Evolutionary conservation across 2,329 filamentous ascomycete species (phyloP).

Genomic region (Endothia cerciana): DNA sequence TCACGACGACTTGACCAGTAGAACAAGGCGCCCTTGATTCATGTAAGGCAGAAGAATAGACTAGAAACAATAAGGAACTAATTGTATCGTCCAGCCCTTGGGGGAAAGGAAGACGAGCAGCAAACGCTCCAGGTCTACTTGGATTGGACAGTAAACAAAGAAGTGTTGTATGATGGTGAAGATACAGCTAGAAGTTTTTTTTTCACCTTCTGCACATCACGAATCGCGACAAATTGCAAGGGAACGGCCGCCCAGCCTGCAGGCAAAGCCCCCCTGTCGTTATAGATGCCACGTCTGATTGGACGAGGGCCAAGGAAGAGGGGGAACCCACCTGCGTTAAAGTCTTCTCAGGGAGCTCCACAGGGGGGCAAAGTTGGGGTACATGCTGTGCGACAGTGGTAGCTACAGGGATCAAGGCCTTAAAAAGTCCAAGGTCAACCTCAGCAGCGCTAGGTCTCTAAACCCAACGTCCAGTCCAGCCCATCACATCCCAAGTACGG

Average conservation of each 20-base stretch:
- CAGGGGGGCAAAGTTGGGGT: not conserved
- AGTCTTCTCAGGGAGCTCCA: not conserved
- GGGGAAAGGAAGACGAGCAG: not conserved
- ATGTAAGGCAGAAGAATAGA: slow-evolving; percentile 11
- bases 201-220: not conserved
- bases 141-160: not conserved
- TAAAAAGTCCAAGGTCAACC: not conserved
- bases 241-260: slow-evolving; percentile 1
- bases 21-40: slow-evolving; percentile 14
- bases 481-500: too few relatives aligned
- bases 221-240: slow-evolving; percentile 4
- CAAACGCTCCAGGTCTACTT: not conserved
- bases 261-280: not conserved
- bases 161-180: not conserved
- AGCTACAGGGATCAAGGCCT: not conserved
- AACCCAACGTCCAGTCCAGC: too few relatives aligned
- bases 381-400: not conserved
- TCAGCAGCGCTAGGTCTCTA: not conserved
- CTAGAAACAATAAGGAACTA: not conserved
- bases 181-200: not conserved
- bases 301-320: not conserved
- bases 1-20: slow-evolving; percentile 17
- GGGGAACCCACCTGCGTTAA: not conserved
- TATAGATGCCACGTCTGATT: not conserved
- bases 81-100: too few relatives aligned